Percentiles rank a stretch among this genome's conserved stretches.
Evolutionary conservation across 73 alveolate species (phyloP).

Genomic region (Paramecium octaurelia): DNA sequence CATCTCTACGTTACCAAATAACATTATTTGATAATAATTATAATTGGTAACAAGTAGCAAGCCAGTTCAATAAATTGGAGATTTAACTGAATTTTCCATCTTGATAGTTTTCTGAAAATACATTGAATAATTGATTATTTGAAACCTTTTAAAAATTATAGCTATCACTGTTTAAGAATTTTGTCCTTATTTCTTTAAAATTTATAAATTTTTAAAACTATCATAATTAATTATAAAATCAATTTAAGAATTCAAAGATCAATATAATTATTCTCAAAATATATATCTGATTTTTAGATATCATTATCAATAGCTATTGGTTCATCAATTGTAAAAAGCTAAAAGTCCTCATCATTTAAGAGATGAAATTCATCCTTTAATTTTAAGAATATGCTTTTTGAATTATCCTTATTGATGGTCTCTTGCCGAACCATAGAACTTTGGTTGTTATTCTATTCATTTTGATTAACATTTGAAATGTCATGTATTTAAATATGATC

Average conservation of each 20-base stretch:
- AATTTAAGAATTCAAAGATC: neutral
- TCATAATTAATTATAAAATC: neutral
- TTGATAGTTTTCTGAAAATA: too few species aligned
- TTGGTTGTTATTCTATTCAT: neutral
- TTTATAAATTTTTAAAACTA: neutral
- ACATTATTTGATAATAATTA: too few species aligned
- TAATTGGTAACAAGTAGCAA: too few species aligned
- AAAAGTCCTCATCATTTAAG: neutral
- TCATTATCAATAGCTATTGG: neutral
- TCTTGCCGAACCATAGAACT: neutral
- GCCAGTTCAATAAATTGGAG: too few species aligned
- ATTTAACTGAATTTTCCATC: too few species aligned
- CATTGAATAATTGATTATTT: neutral
- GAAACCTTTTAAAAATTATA: too few species aligned
- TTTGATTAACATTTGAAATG: neutral
- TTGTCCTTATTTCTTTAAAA: neutral
- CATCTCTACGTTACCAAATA: too few species aligned
- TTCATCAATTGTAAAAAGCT: neutral
- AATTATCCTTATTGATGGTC: neutral
- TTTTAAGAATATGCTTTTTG: neutral
- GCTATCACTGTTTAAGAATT: neutral
- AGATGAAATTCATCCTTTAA: neutral
- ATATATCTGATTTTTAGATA: neutral
- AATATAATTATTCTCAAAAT: neutral
- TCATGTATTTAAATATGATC: neutral